Evolutionary conservation across 352 stramenopile genomes (phyloP).

Genomic region (Globisporangium emineosum): DNA sequence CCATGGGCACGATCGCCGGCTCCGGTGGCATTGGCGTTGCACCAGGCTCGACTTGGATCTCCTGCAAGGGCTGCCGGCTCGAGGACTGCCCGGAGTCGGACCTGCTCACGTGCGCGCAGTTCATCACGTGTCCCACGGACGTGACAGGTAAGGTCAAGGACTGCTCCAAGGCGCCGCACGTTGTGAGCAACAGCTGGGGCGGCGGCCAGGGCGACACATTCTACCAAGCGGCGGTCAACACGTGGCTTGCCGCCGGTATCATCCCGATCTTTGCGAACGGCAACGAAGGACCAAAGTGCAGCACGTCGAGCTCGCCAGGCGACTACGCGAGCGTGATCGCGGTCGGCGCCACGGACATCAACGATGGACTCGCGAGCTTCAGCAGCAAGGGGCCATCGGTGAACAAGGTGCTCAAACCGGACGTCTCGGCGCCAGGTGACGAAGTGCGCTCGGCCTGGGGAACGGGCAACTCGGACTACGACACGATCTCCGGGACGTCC

Average conservation of each 20-base stretch:
- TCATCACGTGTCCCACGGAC: slow-evolving; percentile 35
- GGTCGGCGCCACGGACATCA: slow-evolving; percentile 23
- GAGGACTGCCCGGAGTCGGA: slow-evolving; percentile 15
- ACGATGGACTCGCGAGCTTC: slow-evolving; percentile 25
- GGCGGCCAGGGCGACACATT: slow-evolving; percentile 10
- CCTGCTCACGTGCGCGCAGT: slow-evolving; percentile 27
- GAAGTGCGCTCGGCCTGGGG: slow-evolving; percentile 23
- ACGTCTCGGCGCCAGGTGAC: slow-evolving; percentile 25
- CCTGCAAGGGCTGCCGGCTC: slow-evolving; percentile 23
- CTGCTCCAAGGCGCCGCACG: slow-evolving; percentile 30
- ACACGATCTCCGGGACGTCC: slow-evolving; percentile 28
- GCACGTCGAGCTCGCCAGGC: slow-evolving; percentile 20
- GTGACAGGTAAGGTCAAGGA: slow-evolving; percentile 20
- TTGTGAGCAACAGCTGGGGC: slow-evolving; percentile 38
- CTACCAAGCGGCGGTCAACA: not conserved
- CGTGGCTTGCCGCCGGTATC: not conserved
- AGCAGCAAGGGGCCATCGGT: slow-evolving; percentile 25
- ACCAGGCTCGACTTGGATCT: slow-evolving; percentile 32
- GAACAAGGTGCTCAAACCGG: slow-evolving; percentile 24
- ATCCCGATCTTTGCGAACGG: slow-evolving; percentile 11
- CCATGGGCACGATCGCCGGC: slow-evolving; percentile 35
- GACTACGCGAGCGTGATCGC: slow-evolving; percentile 26
- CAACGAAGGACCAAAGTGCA: slow-evolving; percentile 25
- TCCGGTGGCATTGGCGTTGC: slow-evolving; percentile 33
- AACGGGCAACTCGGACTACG: slow-evolving; percentile 20